Evolutionary conservation across 2,329 filamentous ascomycete genomes (phyloP).

Genomic region (Sporothrix dimorphospora): DNA sequence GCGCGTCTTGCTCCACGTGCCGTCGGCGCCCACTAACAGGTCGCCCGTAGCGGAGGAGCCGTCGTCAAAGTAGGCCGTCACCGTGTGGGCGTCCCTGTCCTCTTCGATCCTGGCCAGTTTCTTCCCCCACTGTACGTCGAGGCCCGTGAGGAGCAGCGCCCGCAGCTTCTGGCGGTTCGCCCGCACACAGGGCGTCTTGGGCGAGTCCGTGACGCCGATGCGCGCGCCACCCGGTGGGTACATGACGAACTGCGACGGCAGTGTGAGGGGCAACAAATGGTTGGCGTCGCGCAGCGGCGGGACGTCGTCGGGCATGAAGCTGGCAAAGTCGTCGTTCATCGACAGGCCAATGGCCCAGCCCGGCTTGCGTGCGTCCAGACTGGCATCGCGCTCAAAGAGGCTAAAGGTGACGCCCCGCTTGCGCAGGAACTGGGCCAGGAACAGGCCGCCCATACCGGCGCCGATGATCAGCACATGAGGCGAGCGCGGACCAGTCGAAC

Average conservation of each 20-base stretch:
- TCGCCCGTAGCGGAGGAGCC: conserved; percentile 47
- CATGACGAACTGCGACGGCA: conserved; percentile 36
- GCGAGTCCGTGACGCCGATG: conserved; percentile 36
- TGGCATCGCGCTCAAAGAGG: conserved; percentile 46
- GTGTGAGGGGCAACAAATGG: conserved; percentile 37
- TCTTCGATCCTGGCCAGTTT: conserved; percentile 43
- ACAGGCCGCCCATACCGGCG: conserved; percentile 48
- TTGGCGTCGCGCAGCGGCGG: conserved; percentile 33
- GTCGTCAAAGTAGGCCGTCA: conserved; percentile 50
- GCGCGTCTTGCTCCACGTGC: conserved; percentile 45
- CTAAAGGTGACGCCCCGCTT: conserved; percentile 41
- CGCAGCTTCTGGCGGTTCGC: conserved; percentile 40
- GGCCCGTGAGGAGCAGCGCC: conserved; percentile 36
- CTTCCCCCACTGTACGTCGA: conserved; percentile 47
- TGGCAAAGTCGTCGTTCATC: conserved; percentile 35
- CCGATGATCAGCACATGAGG: conserved; percentile 46
- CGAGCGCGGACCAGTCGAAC: background rate
- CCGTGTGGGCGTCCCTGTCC: conserved; percentile 37
- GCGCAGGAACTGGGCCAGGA: conserved; percentile 46
- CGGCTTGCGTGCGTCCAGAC: conserved; percentile 33
- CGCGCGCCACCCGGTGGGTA: conserved; percentile 30
- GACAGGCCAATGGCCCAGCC: conserved; percentile 43
- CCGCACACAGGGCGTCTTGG: conserved; percentile 40
- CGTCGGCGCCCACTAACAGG: conserved; percentile 54
- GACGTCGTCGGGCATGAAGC: conserved; percentile 35